Percentiles rank a stretch among this genome's conserved stretches.
phyloP scores from a whole-genome alignment of 148 eudicot genomes.

The Arctostaphylos glauca region DNA sequence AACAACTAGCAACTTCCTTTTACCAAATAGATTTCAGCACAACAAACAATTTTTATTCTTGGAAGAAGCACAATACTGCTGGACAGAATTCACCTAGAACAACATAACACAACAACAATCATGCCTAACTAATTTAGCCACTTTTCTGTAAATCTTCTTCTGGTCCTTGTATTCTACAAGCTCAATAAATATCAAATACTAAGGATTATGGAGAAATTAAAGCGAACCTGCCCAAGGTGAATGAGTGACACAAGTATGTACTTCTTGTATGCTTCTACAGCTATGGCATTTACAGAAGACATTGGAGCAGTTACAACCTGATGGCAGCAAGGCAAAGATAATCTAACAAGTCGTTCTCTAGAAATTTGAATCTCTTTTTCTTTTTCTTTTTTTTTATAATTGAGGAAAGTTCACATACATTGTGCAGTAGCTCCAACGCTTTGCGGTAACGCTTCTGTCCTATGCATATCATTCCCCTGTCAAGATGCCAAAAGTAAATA shows the following conservation, averaged over 20 bases:
- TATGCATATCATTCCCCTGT: slow-evolving; percentile 89
- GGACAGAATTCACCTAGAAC: not conserved
- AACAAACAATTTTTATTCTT: not conserved
- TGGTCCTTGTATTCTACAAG: not conserved
- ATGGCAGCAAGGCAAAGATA: slow-evolving; percentile 9
- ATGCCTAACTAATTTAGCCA: not conserved
- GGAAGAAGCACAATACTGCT: not conserved
- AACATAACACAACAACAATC: not conserved
- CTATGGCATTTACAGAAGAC: slow-evolving; percentile 73
- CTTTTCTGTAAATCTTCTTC: not conserved
- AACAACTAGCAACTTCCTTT: not conserved
- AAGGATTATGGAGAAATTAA: slow-evolving; percentile 16
- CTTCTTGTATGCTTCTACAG: slow-evolving; percentile 95
- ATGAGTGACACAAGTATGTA: slow-evolving; percentile 88
- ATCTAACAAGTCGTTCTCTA: not conserved
- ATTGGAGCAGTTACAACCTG: slow-evolving; percentile 98
- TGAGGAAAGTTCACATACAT: slow-evolving; percentile 41
- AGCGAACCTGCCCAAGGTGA: slow-evolving; percentile 81
- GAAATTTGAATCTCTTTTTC: too few species aligned
- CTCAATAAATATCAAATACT: not conserved
- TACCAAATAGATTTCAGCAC: not conserved
- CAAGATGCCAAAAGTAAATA: slow-evolving; percentile 22
- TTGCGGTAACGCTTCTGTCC: slow-evolving; percentile 71
- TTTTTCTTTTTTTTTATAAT: too few species aligned
- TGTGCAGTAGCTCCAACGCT: slow-evolving; percentile 90